Evolutionary conservation across 257 asterid species (phyloP).

Genomic region (Solanum sejunctum): DNA sequence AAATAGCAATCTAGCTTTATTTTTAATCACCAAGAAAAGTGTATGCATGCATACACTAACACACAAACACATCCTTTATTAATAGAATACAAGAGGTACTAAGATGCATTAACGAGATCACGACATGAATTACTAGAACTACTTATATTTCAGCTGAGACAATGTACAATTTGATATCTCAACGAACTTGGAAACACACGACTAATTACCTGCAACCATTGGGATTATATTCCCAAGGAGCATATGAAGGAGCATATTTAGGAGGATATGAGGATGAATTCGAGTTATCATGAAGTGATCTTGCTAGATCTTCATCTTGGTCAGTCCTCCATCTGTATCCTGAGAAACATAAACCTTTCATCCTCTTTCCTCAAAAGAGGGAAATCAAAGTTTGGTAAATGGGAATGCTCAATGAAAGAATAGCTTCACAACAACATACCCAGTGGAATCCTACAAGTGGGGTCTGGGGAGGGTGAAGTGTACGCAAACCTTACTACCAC

Average conservation of each 20-base stretch:
- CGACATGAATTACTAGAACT: background rate
- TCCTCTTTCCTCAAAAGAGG: background rate
- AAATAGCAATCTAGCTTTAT: background rate
- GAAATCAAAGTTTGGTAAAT: background rate
- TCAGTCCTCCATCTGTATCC: slow-evolving; percentile 53
- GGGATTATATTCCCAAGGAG: slow-evolving; percentile 51
- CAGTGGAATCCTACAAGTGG: too few species aligned
- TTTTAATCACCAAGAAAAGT: background rate
- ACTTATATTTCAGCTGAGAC: background rate
- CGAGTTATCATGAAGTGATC: slow-evolving; percentile 32
- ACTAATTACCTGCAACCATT: slow-evolving; percentile 39
- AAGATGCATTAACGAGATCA: background rate
- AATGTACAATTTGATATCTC: background rate
- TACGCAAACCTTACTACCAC: too few species aligned
- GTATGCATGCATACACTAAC: background rate
- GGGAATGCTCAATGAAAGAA: background rate
- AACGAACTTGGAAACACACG: background rate
- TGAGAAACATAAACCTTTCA: slow-evolving; percentile 9
- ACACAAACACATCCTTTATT: background rate
- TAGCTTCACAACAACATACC: background rate
- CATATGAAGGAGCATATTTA: slow-evolving; percentile 2
- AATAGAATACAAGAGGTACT: background rate
- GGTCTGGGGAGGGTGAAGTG: too few species aligned
- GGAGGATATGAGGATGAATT: slow-evolving; percentile 21
- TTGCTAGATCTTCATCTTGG: slow-evolving; percentile 40